phyloP scores from a whole-genome alignment of 2,329 filamentous ascomycete species.

The Sclerotinia spermophila region DNA sequence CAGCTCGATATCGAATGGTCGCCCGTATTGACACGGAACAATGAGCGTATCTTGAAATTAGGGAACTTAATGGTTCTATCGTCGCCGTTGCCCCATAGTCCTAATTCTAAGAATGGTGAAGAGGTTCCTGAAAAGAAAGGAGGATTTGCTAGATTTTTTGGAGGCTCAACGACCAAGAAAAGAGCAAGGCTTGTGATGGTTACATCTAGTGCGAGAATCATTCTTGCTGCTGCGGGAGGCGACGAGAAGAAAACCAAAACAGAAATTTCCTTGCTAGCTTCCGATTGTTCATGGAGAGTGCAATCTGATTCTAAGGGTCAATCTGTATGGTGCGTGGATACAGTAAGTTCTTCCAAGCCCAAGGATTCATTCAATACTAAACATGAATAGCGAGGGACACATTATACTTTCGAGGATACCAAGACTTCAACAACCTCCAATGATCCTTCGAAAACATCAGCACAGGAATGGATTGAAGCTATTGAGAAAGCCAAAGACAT shows the following conservation, averaged over 20 bases:
- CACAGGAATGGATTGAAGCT: conserved; percentile 89
- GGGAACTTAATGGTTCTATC: conserved; percentile 86
- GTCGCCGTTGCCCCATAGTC: conserved; percentile 70
- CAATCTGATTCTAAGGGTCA: conserved; percentile 84
- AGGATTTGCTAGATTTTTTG: conserved; percentile 92
- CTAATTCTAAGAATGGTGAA: conserved; percentile 66
- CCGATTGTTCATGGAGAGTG: conserved; percentile 74
- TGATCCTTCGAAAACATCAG: conserved; percentile 63
- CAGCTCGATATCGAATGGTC: conserved; percentile 99
- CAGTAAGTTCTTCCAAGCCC: conserved; percentile 56
- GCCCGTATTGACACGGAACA: conserved; percentile 82
- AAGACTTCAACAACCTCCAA: conserved; percentile 62
- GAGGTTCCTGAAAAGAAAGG: conserved; percentile 87
- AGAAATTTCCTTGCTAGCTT: conserved; percentile 77
- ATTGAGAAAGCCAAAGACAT: conserved; percentile 84
- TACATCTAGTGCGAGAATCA: conserved; percentile 83
- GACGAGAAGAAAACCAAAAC: conserved; percentile 95
- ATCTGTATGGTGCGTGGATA: conserved; percentile 86
- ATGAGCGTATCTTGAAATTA: conserved; percentile 91
- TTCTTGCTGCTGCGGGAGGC: conserved; percentile 85
- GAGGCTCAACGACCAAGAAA: conserved; percentile 86
- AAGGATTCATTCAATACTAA: conserved; percentile 16
- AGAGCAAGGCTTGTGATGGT: conserved; percentile 91
- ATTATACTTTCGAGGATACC: conserved; percentile 91
- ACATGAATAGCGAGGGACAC: conserved; percentile 64